Conservation (phyloP, 306 rosid genomes). For the Acacia crassicarpa region DNA sequence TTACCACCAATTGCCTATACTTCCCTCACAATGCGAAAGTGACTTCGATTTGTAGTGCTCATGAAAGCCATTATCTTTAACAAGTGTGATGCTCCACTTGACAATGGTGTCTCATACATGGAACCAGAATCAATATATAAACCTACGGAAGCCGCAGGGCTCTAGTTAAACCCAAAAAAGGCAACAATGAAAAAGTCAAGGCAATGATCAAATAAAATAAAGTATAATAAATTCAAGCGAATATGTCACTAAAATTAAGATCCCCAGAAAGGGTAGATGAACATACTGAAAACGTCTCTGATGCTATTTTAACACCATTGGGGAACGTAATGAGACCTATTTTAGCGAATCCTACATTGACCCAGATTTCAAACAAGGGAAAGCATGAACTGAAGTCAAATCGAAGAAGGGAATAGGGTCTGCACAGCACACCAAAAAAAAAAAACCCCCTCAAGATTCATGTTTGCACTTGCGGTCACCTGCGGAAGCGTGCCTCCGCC, state of each 20-base stretch:
- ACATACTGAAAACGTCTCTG: constrained; percentile 55
- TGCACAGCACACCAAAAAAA: too few relatives aligned
- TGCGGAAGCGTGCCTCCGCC: too few relatives aligned
- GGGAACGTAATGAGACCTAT: too few relatives aligned
- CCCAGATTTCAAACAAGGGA: too few relatives aligned
- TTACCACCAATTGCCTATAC: constrained; percentile 94
- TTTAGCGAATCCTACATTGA: too few relatives aligned
- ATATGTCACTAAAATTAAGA: not conserved
- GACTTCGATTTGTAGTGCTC: constrained; percentile 91
- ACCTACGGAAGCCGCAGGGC: constrained; percentile 90
- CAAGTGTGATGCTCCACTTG: constrained; percentile 92
- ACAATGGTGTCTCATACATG: constrained; percentile 71
- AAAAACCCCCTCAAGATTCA: too few relatives aligned
- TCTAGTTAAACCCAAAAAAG: constrained; percentile 51
- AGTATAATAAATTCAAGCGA: not conserved
- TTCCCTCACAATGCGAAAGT: constrained; percentile 91
- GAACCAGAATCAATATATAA: constrained; percentile 86
- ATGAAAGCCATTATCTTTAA: constrained; percentile 94
- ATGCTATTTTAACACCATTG: constrained; percentile 68
- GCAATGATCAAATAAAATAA: constrained; percentile 3
- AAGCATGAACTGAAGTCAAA: too few relatives aligned
- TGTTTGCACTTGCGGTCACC: too few relatives aligned
- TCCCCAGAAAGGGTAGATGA: not conserved
- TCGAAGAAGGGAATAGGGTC: too few relatives aligned
- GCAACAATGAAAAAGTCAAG: constrained; percentile 5